Evolutionary conservation across 2,329 filamentous ascomycete species (phyloP), one percentile per base, ranked within the genome.

Genomic region (Fusarium sp.): DNA sequence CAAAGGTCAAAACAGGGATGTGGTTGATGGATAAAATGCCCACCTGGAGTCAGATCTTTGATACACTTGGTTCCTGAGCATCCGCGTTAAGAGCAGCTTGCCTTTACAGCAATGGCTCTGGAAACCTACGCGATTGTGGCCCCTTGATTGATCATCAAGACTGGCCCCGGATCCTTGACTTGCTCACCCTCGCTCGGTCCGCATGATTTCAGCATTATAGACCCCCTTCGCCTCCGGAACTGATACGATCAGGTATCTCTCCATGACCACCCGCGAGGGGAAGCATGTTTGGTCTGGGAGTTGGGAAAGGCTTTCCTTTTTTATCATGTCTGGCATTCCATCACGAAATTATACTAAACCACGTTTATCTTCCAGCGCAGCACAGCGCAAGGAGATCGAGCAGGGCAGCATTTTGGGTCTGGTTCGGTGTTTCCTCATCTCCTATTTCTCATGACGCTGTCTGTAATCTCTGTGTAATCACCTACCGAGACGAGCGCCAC

Each of bases 361-460:
- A 74, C 69, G 73, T 78, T 75, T 77, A 77, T 76, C 76, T 77
- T 79, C 76, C 75, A 78, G 79, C 79, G 78, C 80, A 79, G 76
- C 77, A 79, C 74, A 77, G 79, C 79, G 80, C 79, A 79, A 65
- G 76, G 75, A 75, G 78, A 78, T 76, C 72, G 79, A 78, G 73
- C 71, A 76, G 77, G 79, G 73, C 74, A 78, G 78, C 79, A 80
- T 81, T 81, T 78, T 78, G 77, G 68, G 68, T 80, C 68, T 78
- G 76, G 74, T 77, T 74, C 70, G 75, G 72, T 77, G 63, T 76
- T 77, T 72, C 71, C 72, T 73, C 70, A 57, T 75, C 57, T 77
- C 70, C 68, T 78, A 73, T 75, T 73, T 75, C 66, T 74, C 71
- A 73, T 68, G 63, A 74, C 58, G 68, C 67, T 75, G 71, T 74